A percentile compares a stretch with the other conserved stretches of the same genome.
phyloP scores from a whole-genome alignment of 2,329 filamentous ascomycete species.

The Zasmidium cellare region DNA sequence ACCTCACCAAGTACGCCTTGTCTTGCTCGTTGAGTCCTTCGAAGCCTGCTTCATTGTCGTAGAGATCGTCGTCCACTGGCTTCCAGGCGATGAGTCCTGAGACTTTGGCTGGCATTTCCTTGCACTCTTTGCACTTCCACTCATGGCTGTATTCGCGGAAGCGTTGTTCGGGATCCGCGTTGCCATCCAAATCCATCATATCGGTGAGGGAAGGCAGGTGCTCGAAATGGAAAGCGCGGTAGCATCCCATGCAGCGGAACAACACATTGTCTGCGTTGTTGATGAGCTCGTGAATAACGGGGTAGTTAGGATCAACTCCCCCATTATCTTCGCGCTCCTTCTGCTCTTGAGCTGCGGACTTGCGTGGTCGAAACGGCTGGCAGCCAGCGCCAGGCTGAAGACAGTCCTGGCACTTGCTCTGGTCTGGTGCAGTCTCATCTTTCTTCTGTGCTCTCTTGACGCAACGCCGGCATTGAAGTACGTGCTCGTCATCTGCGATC shows the following conservation, averaged over 20 bases:
- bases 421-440: constrained; percentile 67
- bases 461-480: constrained; percentile 88
- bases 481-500: constrained; percentile 70
- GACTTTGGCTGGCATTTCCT: constrained; percentile 64
- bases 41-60: constrained; percentile 53
- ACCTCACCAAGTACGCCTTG: constrained; percentile 93
- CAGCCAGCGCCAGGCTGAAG: constrained; percentile 67
- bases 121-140: constrained; percentile 82
- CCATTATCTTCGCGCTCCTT: constrained; percentile 75
- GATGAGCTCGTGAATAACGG: constrained; percentile 62
- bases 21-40: constrained; percentile 67
- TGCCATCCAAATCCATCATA: constrained; percentile 45
- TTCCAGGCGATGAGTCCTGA: constrained; percentile 86
- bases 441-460: constrained; percentile 68
- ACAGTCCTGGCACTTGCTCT: constrained; percentile 73
- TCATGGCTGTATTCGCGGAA: constrained; percentile 70
- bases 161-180: constrained; percentile 59
- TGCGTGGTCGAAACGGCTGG: constrained; percentile 68
- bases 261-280: constrained; percentile 77
- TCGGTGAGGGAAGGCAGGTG: constrained; percentile 65
- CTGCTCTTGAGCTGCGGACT: constrained; percentile 79
- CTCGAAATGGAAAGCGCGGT: constrained; percentile 77
- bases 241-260: constrained; percentile 79
- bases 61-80: constrained; percentile 60
- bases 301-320: constrained; percentile 73